Conservation (phyloP, 108 stramenopile species). For the Nannochloropsis granulata region DNA sequence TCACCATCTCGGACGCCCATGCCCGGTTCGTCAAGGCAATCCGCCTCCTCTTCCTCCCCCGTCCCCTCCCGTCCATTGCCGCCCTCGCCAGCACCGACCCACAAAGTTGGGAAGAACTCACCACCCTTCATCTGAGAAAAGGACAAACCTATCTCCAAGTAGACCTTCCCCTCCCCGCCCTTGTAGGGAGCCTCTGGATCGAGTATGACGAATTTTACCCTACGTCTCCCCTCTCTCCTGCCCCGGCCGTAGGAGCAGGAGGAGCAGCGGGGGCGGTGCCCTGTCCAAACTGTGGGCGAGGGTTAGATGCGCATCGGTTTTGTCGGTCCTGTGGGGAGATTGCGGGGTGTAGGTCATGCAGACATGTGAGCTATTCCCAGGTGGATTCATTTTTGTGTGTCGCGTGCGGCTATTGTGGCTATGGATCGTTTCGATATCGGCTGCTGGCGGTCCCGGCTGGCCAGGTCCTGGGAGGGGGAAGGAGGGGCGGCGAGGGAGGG, state of each 20-base stretch:
- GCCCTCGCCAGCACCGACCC: background rate
- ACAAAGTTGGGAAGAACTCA: background rate
- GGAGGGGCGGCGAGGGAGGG: background rate
- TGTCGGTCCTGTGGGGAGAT: slow-evolving; percentile 80
- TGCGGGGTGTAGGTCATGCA: slow-evolving; percentile 77
- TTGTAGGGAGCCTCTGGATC: background rate
- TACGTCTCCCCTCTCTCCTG: background rate
- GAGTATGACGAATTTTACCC: background rate
- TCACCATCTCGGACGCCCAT: background rate
- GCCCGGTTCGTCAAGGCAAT: background rate
- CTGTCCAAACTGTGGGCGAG: background rate
- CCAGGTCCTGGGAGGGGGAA: background rate
- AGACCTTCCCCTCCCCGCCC: background rate
- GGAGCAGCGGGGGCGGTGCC: background rate
- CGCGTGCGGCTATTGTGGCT: slow-evolving; percentile 85
- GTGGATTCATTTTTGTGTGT: slow-evolving; percentile 87
- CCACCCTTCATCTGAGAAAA: background rate
- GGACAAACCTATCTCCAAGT: background rate
- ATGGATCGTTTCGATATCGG: slow-evolving; percentile 53
- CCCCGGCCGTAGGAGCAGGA: background rate
- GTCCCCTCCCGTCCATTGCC: background rate
- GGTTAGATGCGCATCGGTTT: slow-evolving; percentile 61
- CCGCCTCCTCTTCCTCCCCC: background rate
- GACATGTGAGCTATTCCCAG: slow-evolving; percentile 82
- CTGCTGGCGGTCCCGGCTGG: slow-evolving; percentile 23